Evolutionary conservation across 2,329 filamentous ascomycete species (phyloP), one percentile per base, ranked within the genome.

Genomic region (Ophiostoma tasmaniense): DNA sequence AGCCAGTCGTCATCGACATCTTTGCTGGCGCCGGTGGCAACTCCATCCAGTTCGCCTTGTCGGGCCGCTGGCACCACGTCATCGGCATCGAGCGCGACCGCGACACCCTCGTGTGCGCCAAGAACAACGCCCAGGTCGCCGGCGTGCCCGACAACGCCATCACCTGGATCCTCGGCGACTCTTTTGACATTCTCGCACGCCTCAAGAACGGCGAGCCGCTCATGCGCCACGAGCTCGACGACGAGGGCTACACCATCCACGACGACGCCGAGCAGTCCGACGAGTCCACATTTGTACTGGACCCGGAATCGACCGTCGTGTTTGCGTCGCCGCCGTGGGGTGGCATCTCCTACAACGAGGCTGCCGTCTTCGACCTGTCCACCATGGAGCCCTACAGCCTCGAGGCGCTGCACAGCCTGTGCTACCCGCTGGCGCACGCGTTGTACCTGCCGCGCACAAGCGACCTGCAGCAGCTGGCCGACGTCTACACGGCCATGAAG

Each of bases 11-110:
- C 50, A 87, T 99, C 70, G 95, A 99, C 78, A 86, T 90, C 64
- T 99, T 99, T 79, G 91, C 89, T 35, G 95, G 95, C 61, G 93
- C 91, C 0, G 95, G 96, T 50, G 95, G 93, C 68, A 99, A 99
- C 77, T 87, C 90, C 30, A 98, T 99, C 74, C 92, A 93, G n/a
- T 96, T 99, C 74, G 94, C 95, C 22, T 84, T 89, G 11, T 91
- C 89, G 0, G 87, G 85, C 25, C 87, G 88, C 72, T 99, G 92
- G 90, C 85, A 88, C 67, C 89, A 87, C 72, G 87, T 99, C 72
- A 92, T 98, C 76, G 92, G 91, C 59, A 90, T 99, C 73, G 95
- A 99, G 79, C 90, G 89, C 74, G 89, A 98, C 75, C 82, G 88
- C 3, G 85, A 88, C 11, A 92, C 91, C 0, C 84, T 99, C 7